These are phyloP conservation scores for Rhypophila decipiens DNA, from an alignment of 495 filamentous ascomycete species.

Conservation along the genomic window DNA sequence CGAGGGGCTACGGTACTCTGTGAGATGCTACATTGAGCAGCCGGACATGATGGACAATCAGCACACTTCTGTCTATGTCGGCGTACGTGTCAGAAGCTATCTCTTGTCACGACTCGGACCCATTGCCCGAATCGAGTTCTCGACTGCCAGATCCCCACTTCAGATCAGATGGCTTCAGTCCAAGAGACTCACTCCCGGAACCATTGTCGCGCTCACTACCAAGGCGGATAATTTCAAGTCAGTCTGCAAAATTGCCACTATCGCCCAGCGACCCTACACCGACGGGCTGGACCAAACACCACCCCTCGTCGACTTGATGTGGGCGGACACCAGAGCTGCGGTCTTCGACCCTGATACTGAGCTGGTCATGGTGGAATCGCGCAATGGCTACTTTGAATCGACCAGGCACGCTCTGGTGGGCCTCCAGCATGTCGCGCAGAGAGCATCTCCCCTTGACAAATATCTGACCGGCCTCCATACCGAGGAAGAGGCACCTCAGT, in stretches of 20 bases:
- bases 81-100: slow-evolving; percentile 63
- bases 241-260: slow-evolving; percentile 62
- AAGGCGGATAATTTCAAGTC: slow-evolving; percentile 55
- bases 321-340: slow-evolving; percentile 52
- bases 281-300: slow-evolving; percentile 56
- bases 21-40: slow-evolving; percentile 29
- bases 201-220: slow-evolving; percentile 64
- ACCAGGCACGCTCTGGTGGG: slow-evolving; percentile 63
- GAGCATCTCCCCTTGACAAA: slow-evolving; percentile 39
- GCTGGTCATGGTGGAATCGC: slow-evolving; percentile 73
- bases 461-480: slow-evolving; percentile 38
- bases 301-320: slow-evolving; percentile 71
- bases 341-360: slow-evolving; percentile 62
- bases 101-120: slow-evolving; percentile 58
- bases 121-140: slow-evolving; percentile 65
- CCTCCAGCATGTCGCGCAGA: slow-evolving; percentile 61
- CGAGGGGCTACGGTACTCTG: slow-evolving; percentile 52
- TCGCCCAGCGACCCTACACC: slow-evolving; percentile 61
- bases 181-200: slow-evolving; percentile 62
- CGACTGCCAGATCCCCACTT: slow-evolving; percentile 56
- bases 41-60: slow-evolving; percentile 50
- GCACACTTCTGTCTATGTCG: slow-evolving; percentile 63
- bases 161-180: slow-evolving; percentile 73
- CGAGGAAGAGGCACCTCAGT: slow-evolving; percentile 24
- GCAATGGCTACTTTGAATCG: slow-evolving; percentile 67